phyloP scores from a whole-genome alignment of 345 rosid species.

The Salix exigua region DNA sequence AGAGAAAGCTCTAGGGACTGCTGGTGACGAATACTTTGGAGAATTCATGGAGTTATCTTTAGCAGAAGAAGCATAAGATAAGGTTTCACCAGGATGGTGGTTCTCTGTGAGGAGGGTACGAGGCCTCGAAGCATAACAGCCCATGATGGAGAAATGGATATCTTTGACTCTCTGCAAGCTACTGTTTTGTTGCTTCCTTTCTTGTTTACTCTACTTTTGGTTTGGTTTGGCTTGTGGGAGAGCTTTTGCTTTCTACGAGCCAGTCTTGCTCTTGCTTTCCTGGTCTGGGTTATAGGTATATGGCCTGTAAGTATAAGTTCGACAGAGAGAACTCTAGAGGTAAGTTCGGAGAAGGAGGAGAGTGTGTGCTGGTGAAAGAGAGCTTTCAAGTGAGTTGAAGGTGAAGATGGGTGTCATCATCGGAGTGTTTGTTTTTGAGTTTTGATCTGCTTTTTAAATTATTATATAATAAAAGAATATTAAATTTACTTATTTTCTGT shows the following conservation, averaged over 20 bases:
- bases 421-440: no score
- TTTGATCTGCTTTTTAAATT: slow-evolving; percentile 1
- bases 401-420: slow-evolving; percentile 31
- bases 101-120: slow-evolving; percentile 10
- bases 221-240: background rate
- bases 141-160: slow-evolving; percentile 38
- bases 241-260: background rate
- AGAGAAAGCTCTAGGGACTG: slow-evolving; percentile 51
- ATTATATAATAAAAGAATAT: background rate
- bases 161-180: background rate
- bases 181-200: slow-evolving; percentile 1
- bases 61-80: slow-evolving; percentile 18
- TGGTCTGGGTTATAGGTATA: background rate
- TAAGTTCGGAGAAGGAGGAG: slow-evolving; percentile 9
- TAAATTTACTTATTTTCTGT: no score
- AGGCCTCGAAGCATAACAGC: slow-evolving; percentile 66
- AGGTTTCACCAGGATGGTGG: slow-evolving; percentile 12
- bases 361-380: slow-evolving; percentile 29
- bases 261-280: background rate
- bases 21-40: slow-evolving; percentile 8
- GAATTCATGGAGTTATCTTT: slow-evolving; percentile 10
- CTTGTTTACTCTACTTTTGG: background rate
- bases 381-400: slow-evolving; percentile 56
- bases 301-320: background rate
- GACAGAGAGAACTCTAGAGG: background rate